Base-by-base conservation (phyloP, 345 rosid genomes). In the Reutealis trisperma region DNA sequence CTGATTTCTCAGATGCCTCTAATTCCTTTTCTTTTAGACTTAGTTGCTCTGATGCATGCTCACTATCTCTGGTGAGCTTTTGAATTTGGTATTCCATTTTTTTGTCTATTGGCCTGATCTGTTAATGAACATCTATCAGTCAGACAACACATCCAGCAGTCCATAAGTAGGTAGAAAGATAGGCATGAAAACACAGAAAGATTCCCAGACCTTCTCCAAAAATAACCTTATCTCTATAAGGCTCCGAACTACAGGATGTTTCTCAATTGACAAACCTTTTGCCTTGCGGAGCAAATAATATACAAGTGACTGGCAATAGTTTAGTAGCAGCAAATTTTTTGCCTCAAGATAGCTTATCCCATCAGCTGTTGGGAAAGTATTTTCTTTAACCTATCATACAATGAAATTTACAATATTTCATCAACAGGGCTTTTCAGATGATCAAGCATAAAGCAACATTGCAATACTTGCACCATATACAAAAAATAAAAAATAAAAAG, bases 341-440 rank as follows among this genome's bases (percentile, higher is more conserved):
- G 93, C 89, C 75, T 96, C 99, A 19, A 93, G 93, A 84, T 90
- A 96, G 88, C 95, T 93, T 67, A 93, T 89, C 69, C 98, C 99
- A 79, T 90, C 97, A 0, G 83, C 87, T 25, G 98, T 93, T 2
- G 90, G 92, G 72, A 76, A 88, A 71, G 81, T 85, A 86, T 83
- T 79, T 64, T 86, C 91, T 88, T 91, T 96, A 71, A 93, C 97
- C 98, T 96, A 84, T 55, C 25, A 71, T 24, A 58, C 3, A 19
- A 9, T 8, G 51, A 57, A 60, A 63, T 24, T 32, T 51, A 45
- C 5, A 19, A 22, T 8, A 55, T 63, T 41, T 27, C 19, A 47
- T 16, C 18, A 19, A 45, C n/a, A 44, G 1, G 8, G 16, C 18
- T 8, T 52, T 1, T 4, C 14, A 47, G 18, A 44, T 42, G 52